Base-by-base conservation (phyloP, 805 yeast species). In the Myxozyma melibiosi region DNA sequence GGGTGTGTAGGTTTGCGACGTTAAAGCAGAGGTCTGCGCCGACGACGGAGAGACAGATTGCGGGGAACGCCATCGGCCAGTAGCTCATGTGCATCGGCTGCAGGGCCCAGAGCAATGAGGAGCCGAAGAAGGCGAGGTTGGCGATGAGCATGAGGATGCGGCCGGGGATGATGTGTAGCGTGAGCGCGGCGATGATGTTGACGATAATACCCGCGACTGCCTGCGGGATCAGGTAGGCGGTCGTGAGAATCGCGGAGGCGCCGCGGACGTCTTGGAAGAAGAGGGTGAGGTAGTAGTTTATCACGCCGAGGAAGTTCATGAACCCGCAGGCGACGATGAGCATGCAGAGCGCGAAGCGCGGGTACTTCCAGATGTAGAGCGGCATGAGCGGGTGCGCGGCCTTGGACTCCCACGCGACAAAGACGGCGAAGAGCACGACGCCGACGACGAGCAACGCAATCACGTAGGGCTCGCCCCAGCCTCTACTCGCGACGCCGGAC, bases 21-120 rank as follows among this genome's bases (percentile, higher is more conserved):
- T 79, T 79, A 59, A 76, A 79, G 14, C 74, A 66, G 8, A 79
- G 61, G 65, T 79, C 82, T 0, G 80, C 81, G 0, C 83, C 83
- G 16, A 79, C 42, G 33, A 77, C 80, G 0, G 74, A 66, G n/a
- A 75, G 61, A 13, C 70, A 60, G 49, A 74, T 73, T 0, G 79
- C 73, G 67, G 78, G 77, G 53, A 79, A 78, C 20, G 82, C 78
- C 14, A 79, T 76, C 1, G 76, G 66, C 72, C 80, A 79, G 59
- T 76, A 79, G 37, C 66, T 68, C 35, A 76, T 65, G 38, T 68
- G 58, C 1, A 71, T 68, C 2, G 70, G 58, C 58, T 74, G 68
- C 2, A 80, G 72, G 0, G 75, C 74, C 81, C 81, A 78, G 9
- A 78, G 64, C 14, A 78, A 67, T 4, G 74, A 55, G 4, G 78